Percentiles rank a stretch among this genome's conserved stretches.
Conservation (phyloP, 257 asterid species). For the Coffea canephora region DNA sequence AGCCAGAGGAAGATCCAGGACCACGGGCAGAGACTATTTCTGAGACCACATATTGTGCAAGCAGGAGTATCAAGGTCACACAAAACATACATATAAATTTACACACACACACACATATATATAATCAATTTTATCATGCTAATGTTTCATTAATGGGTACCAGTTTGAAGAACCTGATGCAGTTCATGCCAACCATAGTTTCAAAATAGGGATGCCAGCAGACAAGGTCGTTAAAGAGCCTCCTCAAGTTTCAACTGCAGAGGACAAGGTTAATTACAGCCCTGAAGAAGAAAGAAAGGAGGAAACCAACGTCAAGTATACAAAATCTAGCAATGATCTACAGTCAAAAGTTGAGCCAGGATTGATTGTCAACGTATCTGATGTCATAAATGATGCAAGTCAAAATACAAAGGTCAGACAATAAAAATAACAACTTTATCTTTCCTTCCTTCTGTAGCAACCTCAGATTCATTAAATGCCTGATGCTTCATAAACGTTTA, state of each 20-base stretch:
- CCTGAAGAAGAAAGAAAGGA: background rate
- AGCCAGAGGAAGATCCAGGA: slow-evolving; percentile 17
- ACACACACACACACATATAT: background rate
- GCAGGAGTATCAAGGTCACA: slow-evolving; percentile 25
- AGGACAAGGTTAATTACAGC: background rate
- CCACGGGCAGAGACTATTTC: background rate
- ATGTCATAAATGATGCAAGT: background rate
- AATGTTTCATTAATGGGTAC: background rate
- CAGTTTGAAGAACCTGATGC: background rate
- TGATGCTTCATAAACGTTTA: background rate
- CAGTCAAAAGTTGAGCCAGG: background rate
- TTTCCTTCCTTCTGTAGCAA: background rate
- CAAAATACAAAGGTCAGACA: background rate
- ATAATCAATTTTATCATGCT: background rate
- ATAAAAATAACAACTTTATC: background rate
- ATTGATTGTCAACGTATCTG: background rate
- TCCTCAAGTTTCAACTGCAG: background rate
- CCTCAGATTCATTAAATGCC: background rate
- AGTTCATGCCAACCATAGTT: background rate
- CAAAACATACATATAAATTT: background rate
- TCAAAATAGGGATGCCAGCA: background rate
- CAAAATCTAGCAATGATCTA: background rate
- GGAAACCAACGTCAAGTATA: background rate
- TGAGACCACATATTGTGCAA: background rate
- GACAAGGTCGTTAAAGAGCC: background rate